A percentile compares a stretch with the other conserved stretches of the same genome.
phyloP scores from a whole-genome alignment of 2,329 filamentous ascomycete genomes.

The Hypomyces perniciosus region DNA sequence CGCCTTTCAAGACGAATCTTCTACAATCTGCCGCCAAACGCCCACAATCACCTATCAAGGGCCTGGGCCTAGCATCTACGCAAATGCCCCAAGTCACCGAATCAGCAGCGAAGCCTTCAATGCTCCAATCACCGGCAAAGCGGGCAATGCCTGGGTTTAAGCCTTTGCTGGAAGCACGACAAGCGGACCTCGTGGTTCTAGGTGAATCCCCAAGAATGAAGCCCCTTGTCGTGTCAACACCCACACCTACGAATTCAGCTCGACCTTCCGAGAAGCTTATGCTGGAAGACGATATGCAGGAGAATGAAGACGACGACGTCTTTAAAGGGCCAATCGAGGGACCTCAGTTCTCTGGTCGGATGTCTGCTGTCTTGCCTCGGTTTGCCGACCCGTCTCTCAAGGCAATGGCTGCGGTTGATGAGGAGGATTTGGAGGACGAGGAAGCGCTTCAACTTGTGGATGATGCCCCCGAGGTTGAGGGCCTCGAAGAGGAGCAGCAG shows the following conservation, averaged over 20 bases:
- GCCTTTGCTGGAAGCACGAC: slow-evolving; percentile 25
- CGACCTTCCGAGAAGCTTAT: slow-evolving; percentile 34
- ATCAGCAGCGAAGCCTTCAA: slow-evolving; percentile 40
- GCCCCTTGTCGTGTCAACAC: slow-evolving; percentile 29
- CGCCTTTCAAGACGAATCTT: slow-evolving; percentile 34
- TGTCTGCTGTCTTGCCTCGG: slow-evolving; percentile 40
- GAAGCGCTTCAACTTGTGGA: neutral
- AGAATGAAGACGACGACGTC: slow-evolving; percentile 24
- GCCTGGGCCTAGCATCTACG: slow-evolving; percentile 24
- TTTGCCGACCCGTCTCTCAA: slow-evolving; percentile 34
- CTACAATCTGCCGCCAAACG: slow-evolving; percentile 48
- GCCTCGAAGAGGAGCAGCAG: slow-evolving; percentile 7
- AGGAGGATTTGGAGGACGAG: slow-evolving; percentile 18
- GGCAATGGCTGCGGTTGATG: slow-evolving; percentile 27
- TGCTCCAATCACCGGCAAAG: slow-evolving; percentile 49
- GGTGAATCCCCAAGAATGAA: slow-evolving; percentile 31
- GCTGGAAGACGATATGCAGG: slow-evolving; percentile 26
- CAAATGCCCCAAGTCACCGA: slow-evolving; percentile 24
- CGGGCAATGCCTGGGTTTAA: slow-evolving; percentile 32
- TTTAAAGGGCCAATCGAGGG: slow-evolving; percentile 29
- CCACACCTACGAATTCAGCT: slow-evolving; percentile 19
- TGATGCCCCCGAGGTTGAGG: slow-evolving; percentile 5
- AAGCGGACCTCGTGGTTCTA: slow-evolving; percentile 15
- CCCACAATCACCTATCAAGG: slow-evolving; percentile 39
- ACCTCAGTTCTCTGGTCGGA: slow-evolving; percentile 38